These are phyloP conservation scores for Corchorus capsularis DNA, from an alignment of 345 rosid species.

Conservation along the genomic window DNA sequence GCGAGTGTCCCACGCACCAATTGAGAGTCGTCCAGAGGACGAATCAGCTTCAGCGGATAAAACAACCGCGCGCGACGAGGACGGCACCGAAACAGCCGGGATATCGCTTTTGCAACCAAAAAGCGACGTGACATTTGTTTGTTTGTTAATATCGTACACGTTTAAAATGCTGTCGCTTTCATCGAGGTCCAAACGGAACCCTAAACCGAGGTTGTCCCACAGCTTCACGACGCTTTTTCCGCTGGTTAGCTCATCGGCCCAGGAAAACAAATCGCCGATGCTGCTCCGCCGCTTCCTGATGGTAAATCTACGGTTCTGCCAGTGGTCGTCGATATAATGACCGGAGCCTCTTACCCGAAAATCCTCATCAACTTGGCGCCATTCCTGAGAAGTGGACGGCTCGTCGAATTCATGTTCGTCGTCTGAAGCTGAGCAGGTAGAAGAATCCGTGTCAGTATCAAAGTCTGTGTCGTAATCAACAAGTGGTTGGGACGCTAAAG, in stretches of 20 bases:
- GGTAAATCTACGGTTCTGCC: constrained; percentile 25
- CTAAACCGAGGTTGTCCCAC: constrained; percentile 54
- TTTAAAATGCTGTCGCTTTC: constrained; percentile 16
- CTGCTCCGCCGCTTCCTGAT: constrained; percentile 48
- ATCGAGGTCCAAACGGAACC: constrained; percentile 35
- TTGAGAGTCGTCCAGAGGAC: constrained; percentile 24
- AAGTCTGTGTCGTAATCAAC: constrained; percentile 26
- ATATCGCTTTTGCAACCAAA: constrained; percentile 19
- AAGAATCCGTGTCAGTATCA: constrained; percentile 42
- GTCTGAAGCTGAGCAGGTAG: constrained; percentile 34
- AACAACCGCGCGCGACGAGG: constrained; percentile 43
- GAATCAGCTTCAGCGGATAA: constrained; percentile 40
- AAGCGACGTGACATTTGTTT: constrained; percentile 20
- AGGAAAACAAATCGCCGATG: constrained; percentile 45
- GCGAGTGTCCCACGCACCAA: constrained; percentile 72
- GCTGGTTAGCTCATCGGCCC: constrained; percentile 40
- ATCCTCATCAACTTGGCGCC: constrained; percentile 38
- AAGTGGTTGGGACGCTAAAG: constrained; percentile 27
- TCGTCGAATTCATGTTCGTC: constrained; percentile 35
- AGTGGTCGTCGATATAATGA: constrained; percentile 21
- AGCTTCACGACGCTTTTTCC: constrained; percentile 63
- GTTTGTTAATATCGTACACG: constrained; percentile 16
- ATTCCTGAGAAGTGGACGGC: constrained; percentile 11
- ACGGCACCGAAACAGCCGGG: constrained; percentile 25
- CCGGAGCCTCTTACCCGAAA: constrained; percentile 51